Percentiles rank a stretch among this genome's conserved stretches.
phyloP scores from a whole-genome alignment of 805 yeast species.

The Zygosaccharomyces siamensis region DNA sequence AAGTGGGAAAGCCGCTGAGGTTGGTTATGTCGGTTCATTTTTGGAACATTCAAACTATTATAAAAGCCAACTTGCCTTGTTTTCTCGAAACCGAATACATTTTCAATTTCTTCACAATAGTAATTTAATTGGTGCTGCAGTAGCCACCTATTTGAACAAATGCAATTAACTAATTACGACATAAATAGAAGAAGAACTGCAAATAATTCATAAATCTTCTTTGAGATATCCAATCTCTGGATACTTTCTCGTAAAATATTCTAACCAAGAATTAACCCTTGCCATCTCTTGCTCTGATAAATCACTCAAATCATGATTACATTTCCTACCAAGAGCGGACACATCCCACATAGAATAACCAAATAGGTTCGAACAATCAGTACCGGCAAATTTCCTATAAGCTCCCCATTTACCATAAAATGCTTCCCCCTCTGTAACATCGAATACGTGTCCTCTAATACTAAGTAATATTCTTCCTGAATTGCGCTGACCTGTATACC shows the following conservation, averaged over 20 bases:
- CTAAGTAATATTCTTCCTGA: slow-evolving; percentile 18
- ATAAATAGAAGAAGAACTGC: neutral
- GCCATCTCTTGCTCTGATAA: slow-evolving; percentile 10
- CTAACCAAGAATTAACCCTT: slow-evolving; percentile 21
- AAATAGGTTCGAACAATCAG: slow-evolving; percentile 24
- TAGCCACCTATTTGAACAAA: slow-evolving; percentile 16
- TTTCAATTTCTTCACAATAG: slow-evolving; percentile 25
- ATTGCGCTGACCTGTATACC: slow-evolving; percentile 9
- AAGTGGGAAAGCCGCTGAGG: slow-evolving; percentile 4
- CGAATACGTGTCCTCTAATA: slow-evolving; percentile 23
- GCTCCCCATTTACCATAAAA: slow-evolving; percentile 28
- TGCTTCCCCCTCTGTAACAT: slow-evolving; percentile 19
- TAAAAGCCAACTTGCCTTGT: slow-evolving; percentile 14
- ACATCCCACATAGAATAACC: slow-evolving; percentile 20
- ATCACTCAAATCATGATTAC: slow-evolving; percentile 13
- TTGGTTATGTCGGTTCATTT: slow-evolving; percentile 31
- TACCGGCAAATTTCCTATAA: slow-evolving; percentile 23
- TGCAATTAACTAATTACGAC: neutral
- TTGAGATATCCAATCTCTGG: slow-evolving; percentile 20
- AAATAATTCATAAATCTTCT: neutral
- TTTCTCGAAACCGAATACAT: slow-evolving; percentile 14
- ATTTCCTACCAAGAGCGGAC: slow-evolving; percentile 15
- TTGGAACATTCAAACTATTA: slow-evolving; percentile 19
- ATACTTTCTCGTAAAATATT: slow-evolving; percentile 20
- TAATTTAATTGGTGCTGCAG: slow-evolving; percentile 28